These are phyloP conservation scores for Botrytis hyacinthi DNA, from an alignment of 2,329 filamentous ascomycete species.

Conservation along the genomic window DNA sequence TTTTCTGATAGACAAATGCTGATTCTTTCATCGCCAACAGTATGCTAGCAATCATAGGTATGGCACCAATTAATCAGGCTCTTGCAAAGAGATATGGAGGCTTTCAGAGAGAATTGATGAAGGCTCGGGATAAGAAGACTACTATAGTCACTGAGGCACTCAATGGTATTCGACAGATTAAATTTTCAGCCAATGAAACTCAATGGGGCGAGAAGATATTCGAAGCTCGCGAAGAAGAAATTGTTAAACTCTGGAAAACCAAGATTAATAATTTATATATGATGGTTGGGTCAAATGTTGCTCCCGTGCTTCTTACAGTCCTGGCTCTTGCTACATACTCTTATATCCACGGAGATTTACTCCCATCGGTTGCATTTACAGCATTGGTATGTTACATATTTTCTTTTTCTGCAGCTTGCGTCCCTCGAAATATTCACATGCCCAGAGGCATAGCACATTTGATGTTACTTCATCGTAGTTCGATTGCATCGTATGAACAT, in stretches of 20 bases:
- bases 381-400: slow-evolving; percentile 48
- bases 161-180: slow-evolving; percentile 76
- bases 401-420: not conserved
- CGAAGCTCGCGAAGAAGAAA: slow-evolving; percentile 63
- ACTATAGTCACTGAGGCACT: slow-evolving; percentile 71
- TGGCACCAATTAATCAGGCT: slow-evolving; percentile 65
- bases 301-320: slow-evolving; percentile 69
- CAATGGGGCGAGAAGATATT: slow-evolving; percentile 71
- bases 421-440: not conserved
- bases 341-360: slow-evolving; percentile 57
- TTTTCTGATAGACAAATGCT: not conserved
- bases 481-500: not conserved
- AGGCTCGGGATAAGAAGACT: slow-evolving; percentile 69
- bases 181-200: slow-evolving; percentile 71
- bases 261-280: slow-evolving; percentile 28
- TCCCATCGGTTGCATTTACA: slow-evolving; percentile 75
- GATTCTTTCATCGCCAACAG: slow-evolving; percentile 35
- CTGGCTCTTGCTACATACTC: slow-evolving; percentile 68
- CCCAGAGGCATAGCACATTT: not conserved
- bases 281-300: slow-evolving; percentile 58
- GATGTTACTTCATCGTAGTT: too few species aligned
- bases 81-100: slow-evolving; percentile 61
- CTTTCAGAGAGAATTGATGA: slow-evolving; percentile 68
- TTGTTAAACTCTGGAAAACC: slow-evolving; percentile 58
- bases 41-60: slow-evolving; percentile 57